Conservation (phyloP, 306 rosid genomes). For the Astragalus glycyphyllos region DNA sequence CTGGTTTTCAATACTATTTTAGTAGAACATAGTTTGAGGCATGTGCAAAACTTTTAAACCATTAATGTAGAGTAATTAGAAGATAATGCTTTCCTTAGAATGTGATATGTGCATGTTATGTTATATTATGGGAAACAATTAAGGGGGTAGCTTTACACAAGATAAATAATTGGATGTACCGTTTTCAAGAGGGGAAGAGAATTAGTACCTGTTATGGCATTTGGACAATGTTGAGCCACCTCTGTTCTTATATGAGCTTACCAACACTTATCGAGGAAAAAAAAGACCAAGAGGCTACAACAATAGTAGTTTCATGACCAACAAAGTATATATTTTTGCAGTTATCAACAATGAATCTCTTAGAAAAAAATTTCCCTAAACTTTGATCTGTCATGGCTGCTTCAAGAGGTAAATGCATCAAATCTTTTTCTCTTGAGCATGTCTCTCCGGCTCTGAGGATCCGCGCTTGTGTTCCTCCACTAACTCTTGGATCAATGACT, state of each 20-base stretch:
- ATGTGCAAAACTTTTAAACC: no score
- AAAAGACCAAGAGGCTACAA: slow-evolving; percentile 78
- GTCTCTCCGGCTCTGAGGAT: slow-evolving; percentile 42
- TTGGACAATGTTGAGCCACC: slow-evolving; percentile 66
- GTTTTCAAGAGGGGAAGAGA: slow-evolving; percentile 64
- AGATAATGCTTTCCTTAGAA: no score
- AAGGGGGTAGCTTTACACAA: no score
- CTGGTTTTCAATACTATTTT: no score
- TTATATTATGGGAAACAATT: no score
- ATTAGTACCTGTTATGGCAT: slow-evolving; percentile 53
- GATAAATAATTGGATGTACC: no score
- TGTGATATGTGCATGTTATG: no score
- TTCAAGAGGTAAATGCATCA: slow-evolving; percentile 72
- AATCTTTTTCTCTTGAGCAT: slow-evolving; percentile 59
- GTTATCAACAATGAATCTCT: slow-evolving; percentile 80
- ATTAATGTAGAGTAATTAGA: no score
- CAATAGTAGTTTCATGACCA: slow-evolving; percentile 88
- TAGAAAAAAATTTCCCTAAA: slow-evolving; percentile 60
- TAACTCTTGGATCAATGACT: slow-evolving; percentile 73
- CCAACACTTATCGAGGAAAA: slow-evolving; percentile 83
- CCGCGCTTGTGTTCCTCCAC: slow-evolving; percentile 67
- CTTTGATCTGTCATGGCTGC: slow-evolving; percentile 61
- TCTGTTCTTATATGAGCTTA: slow-evolving; percentile 69
- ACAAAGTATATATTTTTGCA: slow-evolving; percentile 95
- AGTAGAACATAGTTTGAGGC: no score